These are phyloP conservation scores for Arthrobotrys conoides DNA, from an alignment of 2,329 filamentous ascomycete genomes.

Conservation along the genomic window DNA sequence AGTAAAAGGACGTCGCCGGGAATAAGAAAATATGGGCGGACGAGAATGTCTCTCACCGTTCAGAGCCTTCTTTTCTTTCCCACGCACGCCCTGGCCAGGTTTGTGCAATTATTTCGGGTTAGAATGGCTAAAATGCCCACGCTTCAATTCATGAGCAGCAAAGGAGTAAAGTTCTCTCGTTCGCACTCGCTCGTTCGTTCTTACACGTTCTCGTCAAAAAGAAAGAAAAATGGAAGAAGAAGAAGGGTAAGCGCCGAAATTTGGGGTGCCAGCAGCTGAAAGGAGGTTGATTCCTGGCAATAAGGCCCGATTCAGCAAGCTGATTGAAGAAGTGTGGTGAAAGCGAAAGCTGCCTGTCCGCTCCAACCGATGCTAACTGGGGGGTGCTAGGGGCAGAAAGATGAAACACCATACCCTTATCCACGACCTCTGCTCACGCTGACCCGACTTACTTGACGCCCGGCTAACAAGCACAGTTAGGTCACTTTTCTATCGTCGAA, in stretches of 20 bases:
- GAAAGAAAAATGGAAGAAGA: conserved; percentile 29
- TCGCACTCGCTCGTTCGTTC: conserved; percentile 50
- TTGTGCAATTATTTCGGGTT: conserved; percentile 58
- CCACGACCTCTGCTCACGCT: conserved; percentile 35
- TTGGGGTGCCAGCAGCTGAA: conserved; percentile 59
- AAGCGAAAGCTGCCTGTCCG: conserved; percentile 52
- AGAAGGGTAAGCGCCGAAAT: conserved; percentile 59
- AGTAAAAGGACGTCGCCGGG: conserved; percentile 19
- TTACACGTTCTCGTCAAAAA: conserved; percentile 23
- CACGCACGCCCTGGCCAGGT: conserved; percentile 42
- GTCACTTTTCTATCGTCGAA: conserved; percentile 4
- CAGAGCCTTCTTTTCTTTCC: conserved; percentile 39
- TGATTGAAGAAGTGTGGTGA: conserved; percentile 58
- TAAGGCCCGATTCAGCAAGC: conserved; percentile 59
- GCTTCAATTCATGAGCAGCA: conserved; percentile 47
- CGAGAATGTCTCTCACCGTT: conserved; percentile 53
- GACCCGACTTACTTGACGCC: conserved; percentile 36
- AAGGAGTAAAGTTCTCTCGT: conserved; percentile 47
- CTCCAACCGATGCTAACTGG: conserved; percentile 54
- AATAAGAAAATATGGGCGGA: conserved; percentile 35
- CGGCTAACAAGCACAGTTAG: conserved; percentile 29
- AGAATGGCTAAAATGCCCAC: conserved; percentile 56
- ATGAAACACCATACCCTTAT: conserved; percentile 57
- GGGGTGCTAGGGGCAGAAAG: conserved; percentile 41
- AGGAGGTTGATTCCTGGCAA: conserved; percentile 59